phyloP scores from a whole-genome alignment of 805 yeast genomes.

The Candida vartiovaarae region DNA sequence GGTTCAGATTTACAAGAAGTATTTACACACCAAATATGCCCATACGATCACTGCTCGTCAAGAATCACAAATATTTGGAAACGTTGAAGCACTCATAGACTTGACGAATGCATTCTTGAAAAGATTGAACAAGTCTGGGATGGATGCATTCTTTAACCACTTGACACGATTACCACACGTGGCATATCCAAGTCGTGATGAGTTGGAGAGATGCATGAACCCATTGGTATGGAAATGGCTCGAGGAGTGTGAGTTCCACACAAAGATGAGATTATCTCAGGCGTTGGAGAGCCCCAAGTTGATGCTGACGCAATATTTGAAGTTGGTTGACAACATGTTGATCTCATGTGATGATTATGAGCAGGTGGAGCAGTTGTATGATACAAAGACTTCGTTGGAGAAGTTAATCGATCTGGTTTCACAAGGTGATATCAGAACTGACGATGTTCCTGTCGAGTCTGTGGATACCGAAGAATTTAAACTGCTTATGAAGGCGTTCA shows the following conservation, averaged over 20 bases:
- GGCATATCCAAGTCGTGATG: constrained; percentile 3
- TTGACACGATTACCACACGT: neutral
- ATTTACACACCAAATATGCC: neutral
- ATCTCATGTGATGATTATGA: constrained; percentile 11
- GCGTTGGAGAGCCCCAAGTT: constrained; percentile 27
- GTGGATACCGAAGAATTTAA: neutral
- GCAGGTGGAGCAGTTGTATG: constrained; percentile 11
- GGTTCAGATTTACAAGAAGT: neutral
- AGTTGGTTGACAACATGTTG: constrained; percentile 13
- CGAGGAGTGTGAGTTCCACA: constrained; percentile 25
- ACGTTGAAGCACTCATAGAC: neutral
- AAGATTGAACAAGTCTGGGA: neutral
- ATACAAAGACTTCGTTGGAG: constrained; percentile 14
- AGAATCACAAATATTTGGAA: neutral
- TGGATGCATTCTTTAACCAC: neutral
- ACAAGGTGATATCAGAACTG: too few species aligned
- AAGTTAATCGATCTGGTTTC: constrained; percentile 5
- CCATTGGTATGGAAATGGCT: constrained; percentile 28
- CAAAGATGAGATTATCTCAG: constrained; percentile 22
- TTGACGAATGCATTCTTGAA: neutral
- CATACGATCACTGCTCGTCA: neutral
- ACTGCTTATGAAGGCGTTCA: neutral
- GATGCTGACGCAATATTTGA: constrained; percentile 22
- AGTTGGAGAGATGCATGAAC: constrained; percentile 16
- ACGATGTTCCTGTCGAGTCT: neutral